Evolutionary conservation across 1,284 basidiomycete genomes (phyloP).

Genomic region (Pyrrhoderma lamaoense): DNA sequence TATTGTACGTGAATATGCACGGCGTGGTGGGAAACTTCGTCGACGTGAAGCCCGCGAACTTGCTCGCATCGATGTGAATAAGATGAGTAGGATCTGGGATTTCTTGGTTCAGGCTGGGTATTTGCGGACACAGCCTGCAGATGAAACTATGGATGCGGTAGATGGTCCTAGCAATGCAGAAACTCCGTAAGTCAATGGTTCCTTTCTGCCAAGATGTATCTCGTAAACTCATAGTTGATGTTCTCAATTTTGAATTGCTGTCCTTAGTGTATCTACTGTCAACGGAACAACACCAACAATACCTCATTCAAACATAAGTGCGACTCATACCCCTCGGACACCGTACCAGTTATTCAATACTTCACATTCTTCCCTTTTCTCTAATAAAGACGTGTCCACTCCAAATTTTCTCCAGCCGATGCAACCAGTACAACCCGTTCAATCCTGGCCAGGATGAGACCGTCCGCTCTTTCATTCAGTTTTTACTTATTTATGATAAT

Average conservation of each 20-base stretch:
- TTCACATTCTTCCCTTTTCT: neutral
- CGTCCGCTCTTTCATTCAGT: no score
- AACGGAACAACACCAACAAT: slow-evolving; percentile 11
- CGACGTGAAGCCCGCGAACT: slow-evolving; percentile 81
- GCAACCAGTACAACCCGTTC: no score
- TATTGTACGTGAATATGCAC: slow-evolving; percentile 83
- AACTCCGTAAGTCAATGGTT: slow-evolving; percentile 12
- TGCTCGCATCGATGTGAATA: slow-evolving; percentile 89
- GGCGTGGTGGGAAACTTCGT: slow-evolving; percentile 80
- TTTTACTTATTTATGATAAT: no score
- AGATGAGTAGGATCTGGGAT: slow-evolving; percentile 86
- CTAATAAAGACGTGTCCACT: no score
- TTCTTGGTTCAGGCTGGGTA: slow-evolving; percentile 76
- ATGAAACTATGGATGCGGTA: slow-evolving; percentile 3
- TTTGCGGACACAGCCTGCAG: slow-evolving; percentile 59
- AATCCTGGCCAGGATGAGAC: no score
- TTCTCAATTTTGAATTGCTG: no score
- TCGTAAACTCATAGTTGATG: no score
- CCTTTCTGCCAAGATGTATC: no score
- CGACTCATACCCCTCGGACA: slow-evolving; percentile 8
- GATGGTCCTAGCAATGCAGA: slow-evolving; percentile 3
- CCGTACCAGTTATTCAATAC: slow-evolving; percentile 6
- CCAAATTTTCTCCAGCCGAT: no score
- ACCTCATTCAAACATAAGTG: slow-evolving; percentile 2
- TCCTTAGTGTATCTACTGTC: slow-evolving; percentile 2